Evolutionary conservation across 768 basidiomycete genomes (phyloP).

Genomic region (Boletus huronensis): DNA sequence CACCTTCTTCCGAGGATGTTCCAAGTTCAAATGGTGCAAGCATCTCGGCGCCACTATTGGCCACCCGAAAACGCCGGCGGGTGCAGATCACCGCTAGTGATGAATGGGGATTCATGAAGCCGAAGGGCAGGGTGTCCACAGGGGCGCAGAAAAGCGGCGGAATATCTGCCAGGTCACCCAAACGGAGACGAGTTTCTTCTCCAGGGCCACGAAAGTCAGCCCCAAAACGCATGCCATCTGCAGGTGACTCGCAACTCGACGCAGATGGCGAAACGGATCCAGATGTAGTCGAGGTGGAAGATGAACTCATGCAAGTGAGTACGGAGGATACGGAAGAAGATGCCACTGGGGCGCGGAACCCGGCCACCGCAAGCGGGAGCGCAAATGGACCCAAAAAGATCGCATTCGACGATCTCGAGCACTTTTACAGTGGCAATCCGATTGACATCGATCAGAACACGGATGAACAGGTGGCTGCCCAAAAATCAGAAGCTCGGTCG

Average conservation of each 20-base stretch:
- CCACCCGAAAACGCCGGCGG: slow-evolving; percentile 28
- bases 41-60: slow-evolving; percentile 18
- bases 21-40: slow-evolving; percentile 6
- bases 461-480: slow-evolving; percentile 13
- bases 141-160: slow-evolving; percentile 4
- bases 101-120: slow-evolving; percentile 3
- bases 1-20: slow-evolving; percentile 8
- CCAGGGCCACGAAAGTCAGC: slow-evolving; percentile 24
- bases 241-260: slow-evolving; percentile 30
- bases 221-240: slow-evolving; percentile 19
- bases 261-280: slow-evolving; percentile 34
- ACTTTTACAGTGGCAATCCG: slow-evolving; percentile 27
- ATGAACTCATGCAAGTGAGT: slow-evolving; percentile 28
- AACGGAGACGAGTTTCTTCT: slow-evolving; percentile 29
- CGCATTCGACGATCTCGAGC: slow-evolving; percentile 30
- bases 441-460: slow-evolving; percentile 31
- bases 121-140: slow-evolving; percentile 12
- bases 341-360: background rate
- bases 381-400: slow-evolving; percentile 6
- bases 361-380: slow-evolving; percentile 1
- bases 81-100: slow-evolving; percentile 6
- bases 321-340: slow-evolving; percentile 19
- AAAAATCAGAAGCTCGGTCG: background rate
- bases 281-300: slow-evolving; percentile 38
- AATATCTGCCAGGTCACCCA: slow-evolving; percentile 4